A percentile compares a stretch with the other conserved stretches of the same genome.
These are phyloP conservation scores for Psidium guajava DNA, from an alignment of 345 rosid species.

Conservation along the genomic window DNA sequence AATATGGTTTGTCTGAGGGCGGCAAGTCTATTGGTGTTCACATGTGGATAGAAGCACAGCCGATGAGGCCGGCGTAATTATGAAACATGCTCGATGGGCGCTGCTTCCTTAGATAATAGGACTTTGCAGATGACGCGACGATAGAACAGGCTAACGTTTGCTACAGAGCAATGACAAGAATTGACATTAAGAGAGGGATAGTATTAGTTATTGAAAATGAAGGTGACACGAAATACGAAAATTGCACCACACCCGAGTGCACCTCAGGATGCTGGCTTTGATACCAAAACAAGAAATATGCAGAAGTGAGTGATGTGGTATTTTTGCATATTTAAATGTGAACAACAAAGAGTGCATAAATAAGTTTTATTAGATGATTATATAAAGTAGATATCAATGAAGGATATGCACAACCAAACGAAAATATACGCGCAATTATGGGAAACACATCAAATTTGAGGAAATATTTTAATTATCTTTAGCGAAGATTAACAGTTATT, in stretches of 20 bases:
- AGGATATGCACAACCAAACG: not conserved
- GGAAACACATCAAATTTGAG: no score
- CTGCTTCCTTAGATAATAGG: no score
- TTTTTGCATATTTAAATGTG: not conserved
- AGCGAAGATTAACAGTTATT: no score
- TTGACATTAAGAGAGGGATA: no score
- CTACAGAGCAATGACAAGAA: no score
- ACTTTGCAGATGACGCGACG: no score
- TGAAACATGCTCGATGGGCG: no score
- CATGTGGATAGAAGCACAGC: not conserved
- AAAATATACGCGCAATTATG: not conserved
- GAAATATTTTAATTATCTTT: not conserved
- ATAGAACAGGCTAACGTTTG: no score
- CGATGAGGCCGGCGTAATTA: no score
- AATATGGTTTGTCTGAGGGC: rapidly evolving
- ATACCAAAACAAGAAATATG: not conserved
- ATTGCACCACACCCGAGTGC: not conserved
- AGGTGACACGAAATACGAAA: no score
- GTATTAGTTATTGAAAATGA: no score
- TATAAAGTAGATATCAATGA: not conserved
- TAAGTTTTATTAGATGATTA: not conserved
- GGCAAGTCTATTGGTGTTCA: not conserved
- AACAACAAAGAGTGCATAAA: rapidly evolving
- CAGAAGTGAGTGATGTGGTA: not conserved
- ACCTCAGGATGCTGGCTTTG: not conserved